phyloP scores from a whole-genome alignment of 192 early-diverging fungal species.

The Haplosporangium gracile region DNA sequence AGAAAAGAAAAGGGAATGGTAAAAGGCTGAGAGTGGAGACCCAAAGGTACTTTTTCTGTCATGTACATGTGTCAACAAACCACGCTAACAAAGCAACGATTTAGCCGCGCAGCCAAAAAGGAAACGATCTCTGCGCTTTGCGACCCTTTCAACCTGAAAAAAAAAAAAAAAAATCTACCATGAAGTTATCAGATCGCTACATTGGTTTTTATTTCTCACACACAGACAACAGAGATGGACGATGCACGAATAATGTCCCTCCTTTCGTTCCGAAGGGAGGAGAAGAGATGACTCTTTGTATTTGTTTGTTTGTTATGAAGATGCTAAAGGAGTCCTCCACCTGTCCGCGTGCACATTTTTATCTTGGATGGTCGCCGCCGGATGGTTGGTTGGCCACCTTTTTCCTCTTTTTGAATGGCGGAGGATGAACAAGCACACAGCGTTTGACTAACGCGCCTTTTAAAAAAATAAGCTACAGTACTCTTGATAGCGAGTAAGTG shows the following conservation, averaged over 20 bases:
- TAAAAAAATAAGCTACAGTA: conserved; percentile 5
- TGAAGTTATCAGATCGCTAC: no score
- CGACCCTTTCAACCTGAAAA: no score
- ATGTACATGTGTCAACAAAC: no score
- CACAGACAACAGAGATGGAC: not conserved
- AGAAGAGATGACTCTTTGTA: not conserved
- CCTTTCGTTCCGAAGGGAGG: not conserved
- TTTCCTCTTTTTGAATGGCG: not conserved
- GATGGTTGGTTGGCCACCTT: not conserved
- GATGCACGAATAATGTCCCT: not conserved
- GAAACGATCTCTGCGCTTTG: no score
- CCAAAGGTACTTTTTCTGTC: no score
- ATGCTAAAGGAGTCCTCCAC: not conserved
- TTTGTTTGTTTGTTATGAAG: not conserved
- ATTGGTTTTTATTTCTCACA: not conserved
- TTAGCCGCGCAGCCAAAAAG: no score
- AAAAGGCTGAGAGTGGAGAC: no score
- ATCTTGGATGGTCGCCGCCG: not conserved
- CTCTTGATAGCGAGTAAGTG: not conserved
- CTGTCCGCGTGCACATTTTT: not conserved
- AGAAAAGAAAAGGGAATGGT: no score
- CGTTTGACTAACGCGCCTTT: not conserved
- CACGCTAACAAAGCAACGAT: no score
- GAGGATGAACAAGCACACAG: not conserved
- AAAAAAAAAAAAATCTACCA: no score